phyloP scores from a whole-genome alignment of 805 yeast genomes.

The Blastobotrys americana region DNA sequence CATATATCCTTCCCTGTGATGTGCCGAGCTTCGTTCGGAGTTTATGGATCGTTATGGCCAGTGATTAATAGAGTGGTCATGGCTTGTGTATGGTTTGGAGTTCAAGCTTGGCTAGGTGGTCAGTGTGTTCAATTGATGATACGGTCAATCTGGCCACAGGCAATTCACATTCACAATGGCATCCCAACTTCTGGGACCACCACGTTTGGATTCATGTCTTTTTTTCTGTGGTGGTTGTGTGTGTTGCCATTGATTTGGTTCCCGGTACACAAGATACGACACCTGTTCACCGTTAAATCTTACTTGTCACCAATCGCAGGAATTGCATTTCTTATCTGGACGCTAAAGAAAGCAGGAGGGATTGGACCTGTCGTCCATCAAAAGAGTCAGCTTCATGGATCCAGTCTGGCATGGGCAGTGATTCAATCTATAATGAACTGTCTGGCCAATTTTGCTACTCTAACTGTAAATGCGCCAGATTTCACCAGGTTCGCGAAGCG shows the following conservation, averaged over 20 bases:
- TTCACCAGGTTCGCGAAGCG: slow-evolving; percentile 75
- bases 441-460: slow-evolving; percentile 81
- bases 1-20: slow-evolving; percentile 83
- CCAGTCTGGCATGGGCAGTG: slow-evolving; percentile 76
- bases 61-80: slow-evolving; percentile 79
- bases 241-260: slow-evolving; percentile 76
- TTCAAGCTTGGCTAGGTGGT: slow-evolving; percentile 80
- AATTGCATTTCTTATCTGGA: slow-evolving; percentile 76
- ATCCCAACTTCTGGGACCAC: slow-evolving; percentile 55
- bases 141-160: slow-evolving; percentile 56
- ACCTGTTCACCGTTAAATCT: slow-evolving; percentile 77
- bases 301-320: slow-evolving; percentile 77
- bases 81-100: slow-evolving; percentile 84
- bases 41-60: slow-evolving; percentile 84
- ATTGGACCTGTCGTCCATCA: slow-evolving; percentile 65
- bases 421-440: slow-evolving; percentile 71
- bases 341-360: slow-evolving; percentile 72
- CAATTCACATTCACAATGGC: slow-evolving; percentile 37
- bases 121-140: slow-evolving; percentile 75
- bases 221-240: slow-evolving; percentile 74
- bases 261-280: slow-evolving; percentile 75
- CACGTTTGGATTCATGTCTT: slow-evolving; percentile 64
- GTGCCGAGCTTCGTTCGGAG: slow-evolving; percentile 76
- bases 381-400: slow-evolving; percentile 45
- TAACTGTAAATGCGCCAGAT: slow-evolving; percentile 83